Conservation (phyloP, 1,284 basidiomycete species). For the Leccinum holopus region DNA sequence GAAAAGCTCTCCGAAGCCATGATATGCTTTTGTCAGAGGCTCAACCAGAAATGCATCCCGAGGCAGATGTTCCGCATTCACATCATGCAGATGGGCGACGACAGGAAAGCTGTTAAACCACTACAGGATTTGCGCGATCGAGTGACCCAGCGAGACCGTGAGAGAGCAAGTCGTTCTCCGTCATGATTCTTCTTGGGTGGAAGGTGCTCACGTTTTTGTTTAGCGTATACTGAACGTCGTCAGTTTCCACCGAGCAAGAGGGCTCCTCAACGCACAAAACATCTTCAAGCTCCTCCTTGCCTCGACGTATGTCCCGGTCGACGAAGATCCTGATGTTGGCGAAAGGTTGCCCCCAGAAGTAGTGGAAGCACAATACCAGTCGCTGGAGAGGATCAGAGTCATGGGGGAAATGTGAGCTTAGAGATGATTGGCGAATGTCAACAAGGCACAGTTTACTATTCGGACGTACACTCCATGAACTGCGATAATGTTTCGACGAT, state of each 20-base stretch:
- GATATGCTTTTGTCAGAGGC: constrained; percentile 10
- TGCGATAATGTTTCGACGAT: background rate
- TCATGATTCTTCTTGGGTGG: background rate
- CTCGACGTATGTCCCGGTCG: constrained; percentile 18
- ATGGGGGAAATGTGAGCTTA: constrained; percentile 9
- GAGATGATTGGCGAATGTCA: background rate
- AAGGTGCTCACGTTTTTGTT: background rate
- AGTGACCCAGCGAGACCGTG: constrained; percentile 17
- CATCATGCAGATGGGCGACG: constrained; percentile 27
- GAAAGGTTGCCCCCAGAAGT: constrained; percentile 16
- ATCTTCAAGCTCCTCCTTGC: constrained; percentile 25
- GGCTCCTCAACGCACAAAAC: constrained; percentile 21
- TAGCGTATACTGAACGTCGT: constrained; percentile 27
- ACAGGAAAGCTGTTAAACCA: constrained; percentile 26
- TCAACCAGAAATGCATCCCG: constrained; percentile 13
- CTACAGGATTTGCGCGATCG: constrained; percentile 27
- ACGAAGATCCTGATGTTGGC: constrained; percentile 25
- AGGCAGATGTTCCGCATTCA: constrained; percentile 28
- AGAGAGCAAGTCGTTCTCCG: constrained; percentile 14
- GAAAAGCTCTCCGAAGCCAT: constrained; percentile 18
- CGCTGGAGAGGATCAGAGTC: constrained; percentile 20
- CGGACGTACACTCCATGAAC: background rate
- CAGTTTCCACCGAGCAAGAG: constrained; percentile 27
- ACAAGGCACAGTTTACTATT: background rate
- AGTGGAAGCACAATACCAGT: constrained; percentile 15